Conservation (phyloP, 331 rosid genomes). For the Malus hybrid region DNA sequence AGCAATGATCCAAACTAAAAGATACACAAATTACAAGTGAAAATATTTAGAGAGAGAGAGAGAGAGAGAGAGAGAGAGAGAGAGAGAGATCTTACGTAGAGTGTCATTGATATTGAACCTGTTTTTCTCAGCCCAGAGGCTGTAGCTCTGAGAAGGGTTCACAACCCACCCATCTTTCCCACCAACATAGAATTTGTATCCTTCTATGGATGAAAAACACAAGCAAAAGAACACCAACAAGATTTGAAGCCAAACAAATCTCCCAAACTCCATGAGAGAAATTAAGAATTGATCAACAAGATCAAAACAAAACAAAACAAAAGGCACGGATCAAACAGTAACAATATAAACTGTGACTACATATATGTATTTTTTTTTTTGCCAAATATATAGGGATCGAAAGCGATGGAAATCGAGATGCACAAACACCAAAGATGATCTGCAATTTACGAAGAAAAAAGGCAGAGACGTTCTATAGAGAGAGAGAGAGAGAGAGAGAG, state of each 20-base stretch:
- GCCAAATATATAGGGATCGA: background rate
- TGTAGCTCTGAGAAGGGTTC: conserved; percentile 50
- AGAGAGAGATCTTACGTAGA: conserved; percentile 32
- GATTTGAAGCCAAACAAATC: conserved; percentile 5
- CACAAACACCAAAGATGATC: background rate
- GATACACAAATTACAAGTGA: background rate
- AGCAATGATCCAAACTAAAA: too few species aligned
- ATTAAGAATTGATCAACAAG: too few species aligned
- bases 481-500: background rate
- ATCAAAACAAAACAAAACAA: background rate
- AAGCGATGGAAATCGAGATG: background rate
- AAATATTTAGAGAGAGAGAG: background rate
- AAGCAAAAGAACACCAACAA: conserved; percentile 14
- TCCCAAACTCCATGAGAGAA: conserved; percentile 21
- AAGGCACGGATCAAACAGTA: background rate
- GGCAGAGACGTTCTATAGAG: background rate
- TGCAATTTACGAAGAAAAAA: too few species aligned
- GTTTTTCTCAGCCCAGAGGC: conserved; percentile 46
- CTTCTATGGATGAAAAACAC: conserved; percentile 28
- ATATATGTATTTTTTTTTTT: background rate
- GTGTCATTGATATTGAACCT: conserved; percentile 62
- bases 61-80: background rate
- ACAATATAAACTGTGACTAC: background rate
- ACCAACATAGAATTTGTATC: conserved; percentile 47
- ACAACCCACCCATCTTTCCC: conserved; percentile 70